Conservation (phyloP, 202 grass and related monocot genomes). For the Bolboschoenoplectus hybrid region DNA sequence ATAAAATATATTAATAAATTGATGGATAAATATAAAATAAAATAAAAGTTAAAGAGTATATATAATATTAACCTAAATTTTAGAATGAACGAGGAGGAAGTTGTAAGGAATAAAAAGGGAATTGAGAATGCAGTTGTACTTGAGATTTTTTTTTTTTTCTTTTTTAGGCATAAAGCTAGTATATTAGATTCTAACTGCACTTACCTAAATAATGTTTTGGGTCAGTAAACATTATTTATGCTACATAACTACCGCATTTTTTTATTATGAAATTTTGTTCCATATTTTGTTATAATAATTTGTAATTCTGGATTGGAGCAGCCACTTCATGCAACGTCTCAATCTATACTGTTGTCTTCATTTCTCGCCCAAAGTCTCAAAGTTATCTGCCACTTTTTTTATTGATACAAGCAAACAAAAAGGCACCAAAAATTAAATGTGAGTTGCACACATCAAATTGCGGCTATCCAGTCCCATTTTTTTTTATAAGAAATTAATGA, state of each 20-base stretch:
- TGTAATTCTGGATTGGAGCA: not conserved
- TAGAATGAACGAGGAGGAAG: too few species aligned
- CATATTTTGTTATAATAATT: not conserved
- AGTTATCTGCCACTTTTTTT: not conserved
- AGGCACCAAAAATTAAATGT: not conserved
- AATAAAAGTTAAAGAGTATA: too few species aligned
- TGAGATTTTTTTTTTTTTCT: not conserved
- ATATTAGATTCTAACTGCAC: not conserved
- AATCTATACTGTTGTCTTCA: not conserved
- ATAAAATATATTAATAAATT: too few species aligned
- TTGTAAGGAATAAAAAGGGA: too few species aligned
- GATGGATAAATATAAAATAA: too few species aligned
- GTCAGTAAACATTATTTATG: not conserved
- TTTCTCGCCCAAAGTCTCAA: not conserved
- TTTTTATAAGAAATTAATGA: not conserved
- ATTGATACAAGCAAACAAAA: constrained; percentile 13
- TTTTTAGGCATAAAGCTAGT: not conserved
- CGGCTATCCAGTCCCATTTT: not conserved
- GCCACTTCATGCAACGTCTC: not conserved
- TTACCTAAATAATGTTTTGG: not conserved
- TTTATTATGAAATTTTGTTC: not conserved
- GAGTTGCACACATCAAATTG: constrained; percentile 18
- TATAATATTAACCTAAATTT: too few species aligned
- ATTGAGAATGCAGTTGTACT: too few species aligned
- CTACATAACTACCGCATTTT: not conserved